Conservation (phyloP, 75 land plant species). For the Sequoia sempervirens region DNA sequence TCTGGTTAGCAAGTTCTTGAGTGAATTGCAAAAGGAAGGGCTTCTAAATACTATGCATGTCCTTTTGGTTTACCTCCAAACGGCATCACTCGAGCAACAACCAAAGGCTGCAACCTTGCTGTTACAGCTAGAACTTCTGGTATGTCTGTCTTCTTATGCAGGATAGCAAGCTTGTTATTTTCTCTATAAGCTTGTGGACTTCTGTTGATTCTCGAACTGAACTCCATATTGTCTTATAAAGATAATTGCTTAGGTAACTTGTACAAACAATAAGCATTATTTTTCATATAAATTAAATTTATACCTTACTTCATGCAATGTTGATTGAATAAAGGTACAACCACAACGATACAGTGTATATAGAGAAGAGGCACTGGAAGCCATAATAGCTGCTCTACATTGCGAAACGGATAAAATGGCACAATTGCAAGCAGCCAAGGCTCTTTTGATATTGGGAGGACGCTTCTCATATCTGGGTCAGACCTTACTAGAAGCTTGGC, state of each 20-base stretch:
- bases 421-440: slow-evolving; percentile 29
- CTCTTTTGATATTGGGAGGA: slow-evolving; percentile 43
- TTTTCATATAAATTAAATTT: neutral
- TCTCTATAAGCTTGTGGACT: neutral
- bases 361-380: slow-evolving; percentile 44
- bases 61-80: slow-evolving; percentile 32
- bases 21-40: slow-evolving; percentile 19
- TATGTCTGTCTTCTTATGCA: neutral
- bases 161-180: neutral
- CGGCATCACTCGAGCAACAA: slow-evolving; percentile 24
- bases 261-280: neutral
- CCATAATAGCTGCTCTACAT: slow-evolving; percentile 30
- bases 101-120: slow-evolving; percentile 35
- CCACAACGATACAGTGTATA: slow-evolving; percentile 23
- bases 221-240: neutral
- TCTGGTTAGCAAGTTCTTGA: slow-evolving; percentile 21
- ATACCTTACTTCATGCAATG: slow-evolving; percentile 2
- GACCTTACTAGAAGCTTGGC: slow-evolving; percentile 24
- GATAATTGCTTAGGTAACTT: neutral
- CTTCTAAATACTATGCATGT: slow-evolving; percentile 21
- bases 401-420: slow-evolving; percentile 19
- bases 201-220: neutral
- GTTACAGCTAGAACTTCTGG: slow-evolving; percentile 46
- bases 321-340: slow-evolving; percentile 24
- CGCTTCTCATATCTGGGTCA: slow-evolving; percentile 36